phyloP scores from a whole-genome alignment of 306 rosid genomes.

The Trifolium repens region DNA sequence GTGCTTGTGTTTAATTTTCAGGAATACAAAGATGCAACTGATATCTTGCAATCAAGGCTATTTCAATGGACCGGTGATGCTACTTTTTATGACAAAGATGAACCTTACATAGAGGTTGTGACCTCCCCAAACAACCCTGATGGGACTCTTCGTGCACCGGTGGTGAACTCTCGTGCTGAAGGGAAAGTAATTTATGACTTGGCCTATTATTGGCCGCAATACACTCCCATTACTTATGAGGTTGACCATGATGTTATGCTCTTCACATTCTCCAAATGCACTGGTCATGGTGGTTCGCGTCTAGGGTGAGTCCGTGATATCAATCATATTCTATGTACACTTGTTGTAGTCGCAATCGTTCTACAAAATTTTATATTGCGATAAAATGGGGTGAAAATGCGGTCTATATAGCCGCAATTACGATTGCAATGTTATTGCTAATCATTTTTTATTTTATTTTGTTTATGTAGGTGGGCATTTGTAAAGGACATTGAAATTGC shows the following conservation, averaged over 20 bases:
- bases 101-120: constrained; percentile 75
- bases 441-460: constrained; percentile 17
- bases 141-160: constrained; percentile 54
- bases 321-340: neutral
- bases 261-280: constrained; percentile 89
- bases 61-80: constrained; percentile 89
- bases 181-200: constrained; percentile 67
- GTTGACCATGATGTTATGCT: constrained; percentile 68
- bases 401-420: neutral
- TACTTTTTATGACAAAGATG: constrained; percentile 47
- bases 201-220: constrained; percentile 94
- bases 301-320: constrained; percentile 58
- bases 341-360: neutral
- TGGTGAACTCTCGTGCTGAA: constrained; percentile 42
- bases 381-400: neutral
- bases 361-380: neutral
- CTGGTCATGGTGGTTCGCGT: constrained; percentile 93
- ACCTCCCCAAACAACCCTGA: constrained; percentile 84
- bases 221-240: constrained; percentile 64
- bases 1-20: constrained; percentile 35
- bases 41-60: constrained; percentile 49
- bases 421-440: neutral
- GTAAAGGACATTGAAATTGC: constrained; percentile 79
- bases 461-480: constrained; percentile 68
- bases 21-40: constrained; percentile 64